These are phyloP conservation scores for Talaromyces liani DNA, from an alignment of 495 filamentous ascomycete species.

Conservation along the genomic window DNA sequence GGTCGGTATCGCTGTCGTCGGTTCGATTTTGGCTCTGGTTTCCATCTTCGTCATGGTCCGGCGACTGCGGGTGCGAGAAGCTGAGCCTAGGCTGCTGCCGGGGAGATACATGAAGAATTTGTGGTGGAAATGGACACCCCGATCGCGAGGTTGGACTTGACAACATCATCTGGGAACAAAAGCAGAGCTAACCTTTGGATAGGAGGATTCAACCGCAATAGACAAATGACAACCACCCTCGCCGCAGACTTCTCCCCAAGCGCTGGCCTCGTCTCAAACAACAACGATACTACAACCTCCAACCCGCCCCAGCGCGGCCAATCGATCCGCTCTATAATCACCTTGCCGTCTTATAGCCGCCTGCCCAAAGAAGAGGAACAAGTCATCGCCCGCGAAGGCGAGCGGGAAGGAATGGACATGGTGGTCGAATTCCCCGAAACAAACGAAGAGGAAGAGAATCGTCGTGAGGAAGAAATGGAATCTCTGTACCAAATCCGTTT, in stretches of 20 bases:
- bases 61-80: conserved; percentile 38
- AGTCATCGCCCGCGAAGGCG: conserved; percentile 84
- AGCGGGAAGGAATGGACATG: conserved; percentile 84
- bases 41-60: conserved; percentile 41
- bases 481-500: conserved; percentile 82
- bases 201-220: conserved; percentile 16
- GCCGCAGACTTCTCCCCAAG: neutral
- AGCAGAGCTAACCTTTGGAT: conserved; percentile 23
- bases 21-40: conserved; percentile 31
- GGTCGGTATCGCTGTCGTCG: conserved; percentile 28
- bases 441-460: conserved; percentile 62
- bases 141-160: neutral
- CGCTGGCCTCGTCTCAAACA: conserved; percentile 10
- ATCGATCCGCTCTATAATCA: conserved; percentile 85
- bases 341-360: conserved; percentile 71
- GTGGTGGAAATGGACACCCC: conserved; percentile 55
- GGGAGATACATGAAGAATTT: conserved; percentile 47
- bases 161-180: neutral
- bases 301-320: conserved; percentile 70
- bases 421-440: conserved; percentile 81
- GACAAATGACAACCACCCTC: conserved; percentile 16
- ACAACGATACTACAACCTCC: conserved; percentile 4
- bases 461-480: conserved; percentile 91
- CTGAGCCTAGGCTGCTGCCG: conserved; percentile 51
- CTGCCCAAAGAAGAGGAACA: conserved; percentile 68